phyloP scores from a whole-genome alignment of 2,329 filamentous ascomycete genomes.

The Huntiella savannae region DNA sequence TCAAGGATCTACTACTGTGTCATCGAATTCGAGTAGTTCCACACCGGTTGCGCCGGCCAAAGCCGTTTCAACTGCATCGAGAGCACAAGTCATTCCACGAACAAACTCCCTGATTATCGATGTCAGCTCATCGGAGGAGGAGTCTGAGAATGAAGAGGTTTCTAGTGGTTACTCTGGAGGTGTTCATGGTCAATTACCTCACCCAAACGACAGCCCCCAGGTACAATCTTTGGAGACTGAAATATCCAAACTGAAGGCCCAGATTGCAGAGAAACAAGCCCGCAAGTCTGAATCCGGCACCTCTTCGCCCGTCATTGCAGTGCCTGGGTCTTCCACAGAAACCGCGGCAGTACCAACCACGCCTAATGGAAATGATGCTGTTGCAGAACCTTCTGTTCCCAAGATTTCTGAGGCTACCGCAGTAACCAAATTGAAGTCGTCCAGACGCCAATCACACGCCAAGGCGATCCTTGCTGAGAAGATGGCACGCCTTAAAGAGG shows the following conservation, averaged over 20 bases:
- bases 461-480: constrained; percentile 17
- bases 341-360: not conserved
- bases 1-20: not conserved
- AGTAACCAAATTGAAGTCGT: constrained; percentile 13
- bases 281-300: constrained; percentile 21
- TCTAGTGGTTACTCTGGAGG: not conserved
- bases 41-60: not conserved
- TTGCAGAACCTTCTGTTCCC: too few relatives aligned
- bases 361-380: not conserved
- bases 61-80: too few relatives aligned
- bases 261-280: constrained; percentile 39
- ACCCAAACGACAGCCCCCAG: not conserved
- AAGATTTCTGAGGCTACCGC: too few relatives aligned
- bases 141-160: constrained; percentile 5
- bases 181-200: not conserved
- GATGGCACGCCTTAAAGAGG: constrained; percentile 6
- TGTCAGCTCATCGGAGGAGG: constrained; percentile 9
- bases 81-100: not conserved
- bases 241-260: constrained; percentile 43
- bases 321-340: not conserved
- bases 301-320: not conserved
- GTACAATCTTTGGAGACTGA: constrained; percentile 21
- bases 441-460: constrained; percentile 17
- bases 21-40: not conserved
- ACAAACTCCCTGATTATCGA: constrained; percentile 7